Evolutionary conservation across 2,329 filamentous ascomycete genomes (phyloP).

Genomic region (Ophiocordyceps unilateralis): DNA sequence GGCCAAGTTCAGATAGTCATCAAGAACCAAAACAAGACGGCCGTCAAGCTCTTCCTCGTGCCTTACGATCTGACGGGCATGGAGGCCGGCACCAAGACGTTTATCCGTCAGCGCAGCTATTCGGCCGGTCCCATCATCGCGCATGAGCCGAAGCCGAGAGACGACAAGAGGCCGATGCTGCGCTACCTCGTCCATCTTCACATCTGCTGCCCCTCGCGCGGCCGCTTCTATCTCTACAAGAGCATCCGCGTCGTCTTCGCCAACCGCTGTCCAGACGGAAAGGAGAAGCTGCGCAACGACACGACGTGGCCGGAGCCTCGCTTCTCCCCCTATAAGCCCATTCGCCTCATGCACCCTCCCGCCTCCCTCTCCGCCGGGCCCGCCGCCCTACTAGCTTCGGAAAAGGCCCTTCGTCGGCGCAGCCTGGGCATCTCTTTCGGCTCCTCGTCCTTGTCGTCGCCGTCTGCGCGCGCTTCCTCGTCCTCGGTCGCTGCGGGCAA

Average conservation of each 20-base stretch:
- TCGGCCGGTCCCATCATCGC: conserved; percentile 75
- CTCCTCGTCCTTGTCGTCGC: conserved; percentile 3
- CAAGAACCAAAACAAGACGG: conserved; percentile 96
- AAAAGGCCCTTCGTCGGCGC: conserved; percentile 40
- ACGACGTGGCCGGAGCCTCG: conserved; percentile 75
- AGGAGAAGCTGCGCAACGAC: conserved; percentile 82
- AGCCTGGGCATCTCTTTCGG: conserved; percentile 33
- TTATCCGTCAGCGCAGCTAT: conserved; percentile 86
- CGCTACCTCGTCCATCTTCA: conserved; percentile 86
- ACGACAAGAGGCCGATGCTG: conserved; percentile 48
- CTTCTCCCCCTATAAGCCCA: conserved; percentile 69
- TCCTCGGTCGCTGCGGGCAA: conserved; percentile 11
- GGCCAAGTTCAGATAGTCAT: conserved; percentile 94
- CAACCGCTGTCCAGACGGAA: conserved; percentile 87
- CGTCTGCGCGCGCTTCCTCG: neutral
- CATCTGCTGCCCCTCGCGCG: conserved; percentile 73
- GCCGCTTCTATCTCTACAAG: conserved; percentile 80
- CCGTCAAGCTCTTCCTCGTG: conserved; percentile 86
- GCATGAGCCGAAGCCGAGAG: conserved; percentile 23
- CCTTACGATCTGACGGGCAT: conserved; percentile 87
- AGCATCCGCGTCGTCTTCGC: conserved; percentile 90
- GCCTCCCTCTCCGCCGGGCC: conserved; percentile 18
- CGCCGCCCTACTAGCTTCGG: conserved; percentile 34
- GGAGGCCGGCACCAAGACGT: conserved; percentile 88
- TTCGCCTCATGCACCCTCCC: conserved; percentile 30